Evolutionary conservation across 768 basidiomycete genomes (phyloP), one percentile per base, ranked within the genome.

Genomic region (Rhizopogon sp.): DNA sequence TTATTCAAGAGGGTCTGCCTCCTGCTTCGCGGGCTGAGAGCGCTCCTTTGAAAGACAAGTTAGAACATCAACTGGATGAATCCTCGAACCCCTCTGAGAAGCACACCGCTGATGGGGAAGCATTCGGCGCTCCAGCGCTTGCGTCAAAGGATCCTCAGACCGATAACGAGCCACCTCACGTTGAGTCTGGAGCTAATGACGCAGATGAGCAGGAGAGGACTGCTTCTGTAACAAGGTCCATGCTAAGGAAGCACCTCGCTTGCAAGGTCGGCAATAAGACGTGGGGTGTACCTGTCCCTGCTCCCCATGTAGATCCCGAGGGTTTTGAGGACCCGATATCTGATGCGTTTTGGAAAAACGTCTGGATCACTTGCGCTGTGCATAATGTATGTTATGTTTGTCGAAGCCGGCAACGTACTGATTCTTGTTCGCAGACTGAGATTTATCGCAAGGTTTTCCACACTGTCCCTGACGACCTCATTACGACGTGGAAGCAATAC

Each of bases 361-460:
- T 89, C 39, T 99, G 97, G 96, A 77, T 87, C 2, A 84, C 90
- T 13, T 85, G 83, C 47, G 94, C 96, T 0, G 82, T 82, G 20
- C 87, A 94, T 62, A 99, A 98, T 68, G 93, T 95, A 52, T 58
- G 89, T 75, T 33, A 35, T 58, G 33, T 16, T 25, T 42, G 28
- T 46, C 43, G 17, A 29, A 33, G 14, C n/a, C 4, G 5, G 50
- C 11, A 22, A 25, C 29, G n/a, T 44, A 10, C 58, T 60, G 5
- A 57, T n/a, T 13, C 6, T 33, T 50, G 52, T 13, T 50, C 54
- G 10, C 56, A 95, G 93, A 99, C 96, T 58, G 91, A 96, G 67
- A 93, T 98, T 59, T 98, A 83, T 72, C 87, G 94, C 53, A 95
- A 90, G 66, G 93, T 98, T 3, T 99, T 99, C 75, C 87, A 93